Base-by-base conservation (phyloP, 306 rosid species). In the Lithocarpus polystachyus region DNA sequence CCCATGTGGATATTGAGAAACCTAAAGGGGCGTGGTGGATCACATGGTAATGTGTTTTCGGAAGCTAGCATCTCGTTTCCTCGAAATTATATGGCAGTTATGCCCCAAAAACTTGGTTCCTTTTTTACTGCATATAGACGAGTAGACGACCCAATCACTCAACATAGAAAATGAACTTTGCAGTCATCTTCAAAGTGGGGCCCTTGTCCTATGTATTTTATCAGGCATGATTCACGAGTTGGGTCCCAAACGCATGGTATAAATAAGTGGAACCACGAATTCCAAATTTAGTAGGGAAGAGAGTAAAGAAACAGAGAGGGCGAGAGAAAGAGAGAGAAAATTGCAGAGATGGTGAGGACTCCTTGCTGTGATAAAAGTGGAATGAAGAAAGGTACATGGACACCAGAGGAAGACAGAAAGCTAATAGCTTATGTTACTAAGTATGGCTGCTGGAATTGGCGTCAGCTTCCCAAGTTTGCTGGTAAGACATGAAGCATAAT, bases 401-500 rank as follows among this genome's bases (percentile, higher is more conserved):
- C 92, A 15, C 86, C 90, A 0, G 98, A 94, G 52, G 98, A 94
- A 84, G 98, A 94, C 73, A 79, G 68, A 20, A 89, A 83, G 86
- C 82, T 94, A 54, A 82, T 75, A 74, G 98, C 96, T 77, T 94
- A 92, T 87, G 91, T 94, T 3, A 88, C 92, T 22, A 84, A 90
- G 35, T 92, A 94, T 74, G 98, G 98, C 43, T 75, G 81, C 67
- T 92, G 96, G 96, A 94, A 94, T 82, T 94, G 98, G 98, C 98
- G 98, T 14, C 97, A 92, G 74, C 90, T 92, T 4, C 98, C 98
- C 71, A 89, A 72, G 75, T 94, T 89, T 87, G 97, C 98, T 71
- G 98, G 97, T 92, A 80, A 71, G 20, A n/a, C 4, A 59, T 14
- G n/a, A 31, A 19, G 15, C 3, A 18, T 19, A 1, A 22, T 33